Percentiles rank a stretch among this genome's conserved stretches.
Evolutionary conservation across 2,329 filamentous ascomycete genomes (phyloP).

Genomic region (Fusarium sp.): DNA sequence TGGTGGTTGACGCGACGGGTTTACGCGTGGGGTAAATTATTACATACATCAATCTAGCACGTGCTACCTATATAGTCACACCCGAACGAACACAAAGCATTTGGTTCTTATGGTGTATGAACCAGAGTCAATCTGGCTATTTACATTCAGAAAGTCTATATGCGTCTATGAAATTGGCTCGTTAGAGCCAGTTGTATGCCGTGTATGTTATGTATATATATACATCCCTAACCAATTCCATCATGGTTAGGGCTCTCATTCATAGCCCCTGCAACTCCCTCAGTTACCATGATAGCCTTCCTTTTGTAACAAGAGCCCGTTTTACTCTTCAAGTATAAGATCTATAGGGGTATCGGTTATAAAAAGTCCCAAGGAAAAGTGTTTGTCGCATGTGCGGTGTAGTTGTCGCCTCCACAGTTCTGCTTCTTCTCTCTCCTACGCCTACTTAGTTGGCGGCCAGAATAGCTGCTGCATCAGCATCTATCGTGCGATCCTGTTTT

Average conservation of each 20-base stretch:
- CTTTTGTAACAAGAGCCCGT: neutral
- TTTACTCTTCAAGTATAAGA: constrained; percentile 29
- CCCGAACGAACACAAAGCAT: neutral
- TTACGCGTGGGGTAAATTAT: constrained; percentile 35
- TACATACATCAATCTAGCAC: constrained; percentile 20
- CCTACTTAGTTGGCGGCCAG: constrained; percentile 63
- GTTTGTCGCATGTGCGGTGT: constrained; percentile 19
- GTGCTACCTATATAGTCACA: constrained; percentile 10
- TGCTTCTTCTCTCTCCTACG: neutral
- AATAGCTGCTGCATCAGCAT: constrained; percentile 67
- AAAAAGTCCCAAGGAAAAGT: constrained; percentile 34
- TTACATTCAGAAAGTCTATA: constrained; percentile 8
- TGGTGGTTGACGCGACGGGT: constrained; percentile 40
- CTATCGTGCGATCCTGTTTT: constrained; percentile 58
- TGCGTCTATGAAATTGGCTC: constrained; percentile 37
- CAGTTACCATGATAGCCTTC: constrained; percentile 9
- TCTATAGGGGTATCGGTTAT: constrained; percentile 46
- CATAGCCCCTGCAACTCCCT: constrained; percentile 15
- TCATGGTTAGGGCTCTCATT: constrained; percentile 14
- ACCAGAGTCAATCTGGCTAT: neutral
- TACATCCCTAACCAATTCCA: constrained; percentile 7
- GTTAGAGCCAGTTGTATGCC: constrained; percentile 19
- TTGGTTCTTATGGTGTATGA: neutral
- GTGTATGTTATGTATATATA: constrained; percentile 20
- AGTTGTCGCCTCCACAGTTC: neutral